A percentile compares a stretch with the other conserved stretches of the same genome.
These are phyloP conservation scores for Blastobotrys serpentis DNA, from an alignment of 1,139 yeast species.

Conservation along the genomic window DNA sequence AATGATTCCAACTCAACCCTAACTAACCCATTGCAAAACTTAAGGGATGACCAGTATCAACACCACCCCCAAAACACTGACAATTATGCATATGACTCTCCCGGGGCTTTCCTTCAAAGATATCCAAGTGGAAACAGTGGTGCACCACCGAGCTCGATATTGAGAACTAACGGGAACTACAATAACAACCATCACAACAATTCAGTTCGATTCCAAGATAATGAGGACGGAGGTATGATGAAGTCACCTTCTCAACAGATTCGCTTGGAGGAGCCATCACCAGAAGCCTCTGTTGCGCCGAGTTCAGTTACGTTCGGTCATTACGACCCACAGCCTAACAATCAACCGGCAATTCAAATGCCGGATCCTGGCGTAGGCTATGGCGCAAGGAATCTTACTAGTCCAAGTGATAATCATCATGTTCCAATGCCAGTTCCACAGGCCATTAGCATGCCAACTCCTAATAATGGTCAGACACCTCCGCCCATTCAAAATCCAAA, in stretches of 20 bases:
- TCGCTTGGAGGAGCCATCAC: constrained; percentile 6
- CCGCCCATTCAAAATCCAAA: neutral
- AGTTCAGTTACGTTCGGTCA: constrained; percentile 15
- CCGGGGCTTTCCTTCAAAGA: neutral
- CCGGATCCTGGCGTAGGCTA: neutral
- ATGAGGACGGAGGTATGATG: neutral
- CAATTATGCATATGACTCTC: neutral
- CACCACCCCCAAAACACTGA: no score
- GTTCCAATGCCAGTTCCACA: constrained; percentile 5
- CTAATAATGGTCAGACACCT: no score
- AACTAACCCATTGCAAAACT: neutral
- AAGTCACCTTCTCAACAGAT: neutral
- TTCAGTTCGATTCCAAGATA: neutral
- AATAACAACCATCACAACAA: neutral
- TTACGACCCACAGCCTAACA: constrained; percentile 7
- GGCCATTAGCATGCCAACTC: no score
- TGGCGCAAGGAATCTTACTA: neutral
- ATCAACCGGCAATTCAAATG: neutral
- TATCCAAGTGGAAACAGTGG: neutral
- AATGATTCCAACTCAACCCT: neutral
- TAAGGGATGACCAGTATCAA: neutral
- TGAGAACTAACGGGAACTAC: no score
- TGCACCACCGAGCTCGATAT: neutral
- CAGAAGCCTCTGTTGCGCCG: constrained; percentile 17
- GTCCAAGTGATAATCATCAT: neutral